Evolutionary conservation across 768 basidiomycete genomes (phyloP), one percentile per base, ranked within the genome.

Genomic region (Coprinopsis cinerea): DNA sequence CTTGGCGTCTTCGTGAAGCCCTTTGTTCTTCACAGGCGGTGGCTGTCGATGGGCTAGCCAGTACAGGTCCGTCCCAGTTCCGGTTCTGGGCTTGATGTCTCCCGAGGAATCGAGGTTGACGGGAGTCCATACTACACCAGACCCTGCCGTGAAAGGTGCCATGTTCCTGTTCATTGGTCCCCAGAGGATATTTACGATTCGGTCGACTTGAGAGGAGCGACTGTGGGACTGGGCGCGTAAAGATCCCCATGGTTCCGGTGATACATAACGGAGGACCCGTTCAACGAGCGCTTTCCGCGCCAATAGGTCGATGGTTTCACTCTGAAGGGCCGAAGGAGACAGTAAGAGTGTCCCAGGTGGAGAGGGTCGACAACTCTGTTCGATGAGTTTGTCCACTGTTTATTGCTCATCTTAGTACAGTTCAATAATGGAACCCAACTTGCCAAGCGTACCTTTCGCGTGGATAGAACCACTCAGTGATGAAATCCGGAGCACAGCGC

Each of bases 181-280:
- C 77, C 79, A 86, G 4, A 90, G 53, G 4, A 65, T 66, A 11
- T 63, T 43, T 17, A 76, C 60, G 49, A 90, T 78, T 30, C 70
- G 71, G 1, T 67, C 53, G 24, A 85, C 61, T 44, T 73, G 75
- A 4, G 49, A 54, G 34, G 59, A 62, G 7, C 78, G 73, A 27
- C 89, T 75, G 51, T 75, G 65, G 1, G 73, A 79, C 55, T 88
- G 82, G 1, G 88, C 78, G 6, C 70, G 75, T 15, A 75, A 58
- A 41, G 80, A 79, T 3, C 90, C 90, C 90, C 90, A 92, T 2
- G 87, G 83, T 32, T 77, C 69, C 39, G 79, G 82, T 0, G 89
- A 91, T 35, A 82, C 67, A 57, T 81, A 85, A 13, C 88, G 86
- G 45, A 89, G 67, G 24, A 83, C 68, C 26, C 81, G 76, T 36